Evolutionary conservation across 208 protist genomes (phyloP).

Genomic region (Leishmania mexicana): DNA sequence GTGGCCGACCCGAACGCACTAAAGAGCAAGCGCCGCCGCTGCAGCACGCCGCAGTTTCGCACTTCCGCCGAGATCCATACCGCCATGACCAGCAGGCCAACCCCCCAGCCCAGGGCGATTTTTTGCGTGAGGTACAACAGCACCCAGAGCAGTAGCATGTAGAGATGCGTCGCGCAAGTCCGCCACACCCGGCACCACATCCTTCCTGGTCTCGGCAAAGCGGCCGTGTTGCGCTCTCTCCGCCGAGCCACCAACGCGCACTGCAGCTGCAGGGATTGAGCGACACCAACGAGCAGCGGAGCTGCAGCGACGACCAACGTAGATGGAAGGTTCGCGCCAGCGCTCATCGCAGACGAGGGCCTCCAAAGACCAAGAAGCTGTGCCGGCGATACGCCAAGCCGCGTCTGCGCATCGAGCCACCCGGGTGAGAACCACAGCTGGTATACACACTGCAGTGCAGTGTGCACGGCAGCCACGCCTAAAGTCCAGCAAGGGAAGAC

Average conservation of each 20-base stretch:
- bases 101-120: constrained; percentile 18
- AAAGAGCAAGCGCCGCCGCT: constrained; percentile 21
- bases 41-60: constrained; percentile 23
- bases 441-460: constrained; percentile 30
- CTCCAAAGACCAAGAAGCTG: constrained; percentile 26
- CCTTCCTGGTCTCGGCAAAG: not conserved
- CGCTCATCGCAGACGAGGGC: not conserved
- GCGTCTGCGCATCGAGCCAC: constrained; percentile 16
- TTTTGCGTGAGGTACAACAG: constrained; percentile 17
- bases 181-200: constrained; percentile 4
- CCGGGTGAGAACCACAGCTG: constrained; percentile 29
- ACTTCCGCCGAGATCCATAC: constrained; percentile 24
- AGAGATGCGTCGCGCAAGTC: constrained; percentile 21
- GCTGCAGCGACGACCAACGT: constrained; percentile 23
- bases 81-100: constrained; percentile 3
- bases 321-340: not conserved
- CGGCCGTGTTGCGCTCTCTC: not conserved
- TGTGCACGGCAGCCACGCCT: constrained; percentile 13
- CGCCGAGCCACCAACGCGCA: constrained; percentile 1
- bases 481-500: constrained; percentile 21
- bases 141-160: constrained; percentile 14
- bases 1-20: constrained; percentile 8
- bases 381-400: constrained; percentile 18
- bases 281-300: constrained; percentile 16
- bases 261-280: constrained; percentile 21